Evolutionary conservation across 495 filamentous ascomycete genomes (phyloP).

Genomic region (Podospora anserina): DNA sequence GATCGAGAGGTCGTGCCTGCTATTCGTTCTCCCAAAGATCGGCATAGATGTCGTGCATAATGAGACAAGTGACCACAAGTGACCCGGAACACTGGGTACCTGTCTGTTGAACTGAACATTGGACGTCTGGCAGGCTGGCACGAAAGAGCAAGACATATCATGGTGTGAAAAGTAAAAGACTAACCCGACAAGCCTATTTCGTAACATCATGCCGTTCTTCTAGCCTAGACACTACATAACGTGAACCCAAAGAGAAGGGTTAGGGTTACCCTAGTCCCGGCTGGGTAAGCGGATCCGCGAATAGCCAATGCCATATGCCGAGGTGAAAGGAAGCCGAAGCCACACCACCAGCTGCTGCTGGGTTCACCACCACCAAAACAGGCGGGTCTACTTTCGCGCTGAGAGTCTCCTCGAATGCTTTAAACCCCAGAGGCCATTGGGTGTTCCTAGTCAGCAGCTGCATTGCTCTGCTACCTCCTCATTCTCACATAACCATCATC

Average conservation of each 20-base stretch:
- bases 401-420: neutral
- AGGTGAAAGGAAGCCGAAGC: slow-evolving; percentile 26
- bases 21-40: too few relatives aligned
- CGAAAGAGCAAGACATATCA: neutral
- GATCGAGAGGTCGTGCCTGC: neutral
- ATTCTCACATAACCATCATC: neutral
- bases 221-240: too few relatives aligned
- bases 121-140: slow-evolving; percentile 1
- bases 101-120: neutral
- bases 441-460: neutral
- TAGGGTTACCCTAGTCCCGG: slow-evolving; percentile 9
- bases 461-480: neutral
- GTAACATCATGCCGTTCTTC: too few relatives aligned
- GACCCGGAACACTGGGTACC: too few relatives aligned
- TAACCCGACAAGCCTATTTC: too few relatives aligned
- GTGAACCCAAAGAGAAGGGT: slow-evolving; percentile 2
- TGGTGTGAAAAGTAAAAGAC: too few relatives aligned
- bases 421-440: neutral
- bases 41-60: too few relatives aligned
- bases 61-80: too few relatives aligned
- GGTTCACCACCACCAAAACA: neutral
- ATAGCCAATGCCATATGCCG: slow-evolving; percentile 21
- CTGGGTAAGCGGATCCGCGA: slow-evolving; percentile 12
- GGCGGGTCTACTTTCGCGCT: slow-evolving; percentile 11
- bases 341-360: slow-evolving; percentile 4